Evolutionary conservation across 495 filamentous ascomycete genomes (phyloP), one percentile per base, ranked within the genome.

Genomic region (Penicillium antarcticum): DNA sequence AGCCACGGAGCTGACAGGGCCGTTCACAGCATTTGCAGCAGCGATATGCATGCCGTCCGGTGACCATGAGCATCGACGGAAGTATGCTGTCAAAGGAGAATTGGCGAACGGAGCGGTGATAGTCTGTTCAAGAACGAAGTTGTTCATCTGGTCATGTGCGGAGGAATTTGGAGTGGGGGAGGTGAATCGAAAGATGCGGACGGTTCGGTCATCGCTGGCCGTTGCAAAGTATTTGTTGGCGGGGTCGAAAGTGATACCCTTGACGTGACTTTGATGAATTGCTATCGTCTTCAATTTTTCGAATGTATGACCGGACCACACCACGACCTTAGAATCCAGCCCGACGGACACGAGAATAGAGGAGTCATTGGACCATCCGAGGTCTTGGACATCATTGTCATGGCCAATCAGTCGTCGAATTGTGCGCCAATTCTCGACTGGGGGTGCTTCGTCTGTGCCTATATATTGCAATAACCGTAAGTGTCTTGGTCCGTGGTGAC

Each of bases 151-250:
- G 58, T 99, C 95, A 56, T 96, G 86, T 23, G 91, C 80, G 4
- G 89, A 94, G 9, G 95, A 89, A 70, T 96, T 97, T n/a, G 92
- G 87, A 0, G 83, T 77, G 0, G 94, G 94, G 2, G 91, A 85
- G 12, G 86, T 96, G 66, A 96, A 99, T 45, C 92, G 87, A 72
- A 95, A 96, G 52, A 99, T 88, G 65, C 96, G 96, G 70, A 99
- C 94, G 6, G 90, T 90, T 26, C 94, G 86, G 64, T 99, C 94
- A 65, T 99, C 94, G 71, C 89, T 95, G 1, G 94, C 91, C 1
- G 94, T 99, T 23, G 94, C 94, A 70, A 99, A 99, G 75, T 95
- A 97, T 63, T 97, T 97, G 72, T 97, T 97, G 16, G 95, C 95
- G 1, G 94, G 94, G 62, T 99, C 94, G 63, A 99, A 99, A 1